Evolutionary conservation across 1,284 basidiomycete genomes (phyloP).

Genomic region (Austroboletus novae-zelandiae): DNA sequence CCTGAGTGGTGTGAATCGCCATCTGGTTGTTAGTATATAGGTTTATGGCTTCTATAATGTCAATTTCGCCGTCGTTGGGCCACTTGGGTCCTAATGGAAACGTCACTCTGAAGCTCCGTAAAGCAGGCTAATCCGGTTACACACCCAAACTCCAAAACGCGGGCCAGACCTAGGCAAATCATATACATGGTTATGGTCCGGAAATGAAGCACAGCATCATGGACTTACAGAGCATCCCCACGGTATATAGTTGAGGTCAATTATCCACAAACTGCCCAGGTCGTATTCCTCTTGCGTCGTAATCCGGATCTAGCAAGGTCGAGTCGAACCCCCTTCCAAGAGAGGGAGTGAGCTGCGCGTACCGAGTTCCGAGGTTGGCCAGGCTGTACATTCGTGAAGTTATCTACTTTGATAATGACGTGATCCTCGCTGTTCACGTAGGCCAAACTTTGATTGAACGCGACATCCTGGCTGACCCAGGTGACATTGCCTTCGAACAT

Average conservation of each 20-base stretch:
- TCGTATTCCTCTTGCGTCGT: slow-evolving; percentile 46
- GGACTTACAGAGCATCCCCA: slow-evolving; percentile 61
- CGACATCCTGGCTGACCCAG: slow-evolving; percentile 46
- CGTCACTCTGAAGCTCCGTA: slow-evolving; percentile 2
- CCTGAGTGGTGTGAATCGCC: slow-evolving; percentile 52
- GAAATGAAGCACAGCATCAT: slow-evolving; percentile 8
- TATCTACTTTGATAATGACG: slow-evolving; percentile 61
- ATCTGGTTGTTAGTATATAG: slow-evolving; percentile 53
- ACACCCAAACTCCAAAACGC: slow-evolving; percentile 47
- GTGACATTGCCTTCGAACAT: slow-evolving; percentile 45
- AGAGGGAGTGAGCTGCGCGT: background rate
- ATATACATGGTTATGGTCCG: background rate
- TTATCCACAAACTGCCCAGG: slow-evolving; percentile 56
- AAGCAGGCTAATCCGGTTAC: background rate
- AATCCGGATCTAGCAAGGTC: slow-evolving; percentile 43
- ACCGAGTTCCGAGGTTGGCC: slow-evolving; percentile 60
- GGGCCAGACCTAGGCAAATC: slow-evolving; percentile 44
- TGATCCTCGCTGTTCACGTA: slow-evolving; percentile 52
- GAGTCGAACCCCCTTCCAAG: background rate
- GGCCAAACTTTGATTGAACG: slow-evolving; percentile 48
- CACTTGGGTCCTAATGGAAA: slow-evolving; percentile 32
- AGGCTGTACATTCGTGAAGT: slow-evolving; percentile 47
- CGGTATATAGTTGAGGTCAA: slow-evolving; percentile 61
- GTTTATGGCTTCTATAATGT: slow-evolving; percentile 59
- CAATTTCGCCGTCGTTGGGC: slow-evolving; percentile 50